A percentile compares a stretch with the other conserved stretches of the same genome.
Conservation (phyloP, 148 eudicot species). For the Fallopia convolvulus region DNA sequence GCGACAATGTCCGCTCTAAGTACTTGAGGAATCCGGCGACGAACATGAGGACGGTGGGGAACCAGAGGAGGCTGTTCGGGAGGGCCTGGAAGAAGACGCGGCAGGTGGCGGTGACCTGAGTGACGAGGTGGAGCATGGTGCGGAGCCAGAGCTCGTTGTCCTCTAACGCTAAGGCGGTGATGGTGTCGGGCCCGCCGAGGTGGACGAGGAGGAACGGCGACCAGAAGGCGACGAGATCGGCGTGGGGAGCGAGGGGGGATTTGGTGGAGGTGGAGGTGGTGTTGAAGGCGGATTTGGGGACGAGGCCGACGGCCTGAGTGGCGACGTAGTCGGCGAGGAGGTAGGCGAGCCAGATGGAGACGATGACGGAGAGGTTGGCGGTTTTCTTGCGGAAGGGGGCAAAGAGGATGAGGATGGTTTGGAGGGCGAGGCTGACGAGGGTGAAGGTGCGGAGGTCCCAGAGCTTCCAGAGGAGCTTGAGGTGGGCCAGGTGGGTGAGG, state of each 20-base stretch:
- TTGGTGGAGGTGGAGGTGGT: background rate
- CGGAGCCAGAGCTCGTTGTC: slow-evolving; percentile 42
- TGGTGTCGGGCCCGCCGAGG: slow-evolving; percentile 25
- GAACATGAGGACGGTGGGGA: slow-evolving; percentile 23
- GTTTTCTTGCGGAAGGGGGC: slow-evolving; percentile 26
- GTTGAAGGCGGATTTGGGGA: slow-evolving; percentile 14
- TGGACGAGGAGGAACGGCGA: slow-evolving; percentile 19
- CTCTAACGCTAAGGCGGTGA: slow-evolving; percentile 18
- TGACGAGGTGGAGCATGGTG: slow-evolving; percentile 21
- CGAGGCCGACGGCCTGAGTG: slow-evolving; percentile 31
- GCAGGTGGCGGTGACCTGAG: slow-evolving; percentile 23
- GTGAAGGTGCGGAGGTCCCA: slow-evolving; percentile 31
- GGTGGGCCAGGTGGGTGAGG: background rate
- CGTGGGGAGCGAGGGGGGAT: background rate
- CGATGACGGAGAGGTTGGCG: slow-evolving; percentile 10
- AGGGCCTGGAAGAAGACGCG: slow-evolving; percentile 25
- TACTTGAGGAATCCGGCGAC: slow-evolving; percentile 26
- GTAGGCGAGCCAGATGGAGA: slow-evolving; percentile 35
- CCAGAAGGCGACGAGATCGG: slow-evolving; percentile 17
- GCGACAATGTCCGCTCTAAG: slow-evolving; percentile 20
- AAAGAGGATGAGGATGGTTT: slow-evolving; percentile 18
- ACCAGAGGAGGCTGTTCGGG: slow-evolving; percentile 14
- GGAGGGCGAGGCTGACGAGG: slow-evolving; percentile 24
- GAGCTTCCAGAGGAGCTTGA: slow-evolving; percentile 9
- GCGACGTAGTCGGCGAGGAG: slow-evolving; percentile 34